Evolutionary conservation across 2,329 filamentous ascomycete genomes (phyloP).

Genomic region (Alternaria incomplexa): DNA sequence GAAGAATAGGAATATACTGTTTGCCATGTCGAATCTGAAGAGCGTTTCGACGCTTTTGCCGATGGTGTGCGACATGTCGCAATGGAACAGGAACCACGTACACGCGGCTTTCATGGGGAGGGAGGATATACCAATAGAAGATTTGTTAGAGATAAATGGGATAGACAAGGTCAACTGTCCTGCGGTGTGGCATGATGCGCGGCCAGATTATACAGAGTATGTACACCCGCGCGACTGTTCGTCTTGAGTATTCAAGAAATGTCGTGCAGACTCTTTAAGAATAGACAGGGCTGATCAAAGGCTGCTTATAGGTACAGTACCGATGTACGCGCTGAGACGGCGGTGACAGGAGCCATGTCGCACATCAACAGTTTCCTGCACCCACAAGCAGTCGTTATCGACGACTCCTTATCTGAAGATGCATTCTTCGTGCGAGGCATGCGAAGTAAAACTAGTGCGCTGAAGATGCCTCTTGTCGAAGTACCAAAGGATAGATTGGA

Average conservation of each 20-base stretch:
- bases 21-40: constrained; percentile 75
- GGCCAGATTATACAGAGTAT: constrained; percentile 71
- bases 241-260: no score
- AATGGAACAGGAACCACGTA: constrained; percentile 71
- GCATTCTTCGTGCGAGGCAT: constrained; percentile 69
- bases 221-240: background rate
- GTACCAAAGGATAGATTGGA: constrained; percentile 69
- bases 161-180: constrained; percentile 71
- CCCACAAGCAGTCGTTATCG: constrained; percentile 77
- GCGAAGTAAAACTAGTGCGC: constrained; percentile 59
- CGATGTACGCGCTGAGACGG: constrained; percentile 70
- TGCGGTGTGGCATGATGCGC: constrained; percentile 73
- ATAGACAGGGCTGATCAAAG: background rate
- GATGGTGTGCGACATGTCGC: constrained; percentile 85
- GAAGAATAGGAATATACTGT: constrained; percentile 75
- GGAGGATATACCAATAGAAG: constrained; percentile 70
- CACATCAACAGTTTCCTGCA: constrained; percentile 77
- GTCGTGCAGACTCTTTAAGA: background rate
- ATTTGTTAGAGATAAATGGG: constrained; percentile 78
- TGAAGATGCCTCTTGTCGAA: constrained; percentile 72
- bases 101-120: constrained; percentile 82
- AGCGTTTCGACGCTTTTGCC: constrained; percentile 77
- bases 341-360: constrained; percentile 68
- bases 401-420: constrained; percentile 72
- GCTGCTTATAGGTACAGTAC: constrained; percentile 59